Base-by-base conservation (phyloP, 768 basidiomycete species). In the Lactarius pseudohatsudake region DNA sequence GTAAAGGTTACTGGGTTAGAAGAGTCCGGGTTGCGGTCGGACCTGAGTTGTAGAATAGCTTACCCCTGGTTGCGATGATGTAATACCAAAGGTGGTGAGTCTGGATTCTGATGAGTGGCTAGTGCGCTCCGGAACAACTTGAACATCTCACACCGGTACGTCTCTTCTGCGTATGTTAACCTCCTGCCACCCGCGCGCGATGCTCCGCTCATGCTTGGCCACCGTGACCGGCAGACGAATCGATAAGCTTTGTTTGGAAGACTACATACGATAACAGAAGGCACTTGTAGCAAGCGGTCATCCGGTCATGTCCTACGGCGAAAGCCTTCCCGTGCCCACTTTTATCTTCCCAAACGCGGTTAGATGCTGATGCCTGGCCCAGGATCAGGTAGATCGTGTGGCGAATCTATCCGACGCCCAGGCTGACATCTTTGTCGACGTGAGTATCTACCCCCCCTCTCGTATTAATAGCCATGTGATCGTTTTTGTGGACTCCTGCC, bases 371-470 rank as follows among this genome's bases (percentile, higher is more conserved):
- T 59, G 34, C 4, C 22, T 40, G 18, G 6, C 38, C 18, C 41
- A 70, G 70, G 69, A 71, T 64, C 69, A 70, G 62, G 69, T 67
- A 34, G 69, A 64, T 34, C 66, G 61, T 57, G 62, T 66, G 62
- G 73, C 75, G 69, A 74, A 74, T 45, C 43, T 66, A 10, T 66
- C 67, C 30, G 62, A 71, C 15, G 64, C 62, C 16, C 69, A 67
- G 43, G 64, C 61, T 55, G 69, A 69, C 47, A 38, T 71, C 18
- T 11, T 71, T 41, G 53, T 45, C 56, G 65, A 66, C 47, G 65
- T 65, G 61, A 67, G 70, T 22, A 54, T 36, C 11, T 36, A 38
- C 28, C 34, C 28, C 61, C 28, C 16, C 47, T 40, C 43, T 53
- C 50, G 36, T 64, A 26, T 26, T 26, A 26, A 26, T 26, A 22